Base-by-base conservation (phyloP, 1,139 yeast genomes). In the Sugiyamaella castrensis region DNA sequence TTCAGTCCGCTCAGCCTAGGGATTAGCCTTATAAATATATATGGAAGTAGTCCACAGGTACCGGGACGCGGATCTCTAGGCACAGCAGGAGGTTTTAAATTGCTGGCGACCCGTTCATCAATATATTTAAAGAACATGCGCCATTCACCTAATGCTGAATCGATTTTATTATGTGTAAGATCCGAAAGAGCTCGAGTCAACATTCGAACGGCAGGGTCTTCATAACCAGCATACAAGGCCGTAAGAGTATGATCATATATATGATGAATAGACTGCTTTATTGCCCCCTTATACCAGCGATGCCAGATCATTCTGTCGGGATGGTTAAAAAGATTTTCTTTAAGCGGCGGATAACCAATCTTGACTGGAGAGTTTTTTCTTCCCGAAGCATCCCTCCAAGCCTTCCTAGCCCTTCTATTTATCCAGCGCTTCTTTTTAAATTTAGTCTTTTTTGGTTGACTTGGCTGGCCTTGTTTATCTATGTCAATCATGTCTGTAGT, bases 211-310 rank as follows among this genome's bases (percentile, higher is more conserved):
- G 50, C 43, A 16, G 11, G 13, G 30, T 4, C 31, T 5, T 47
- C 50, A 24, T 47, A 47, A 16, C 39, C 10, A 5, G 36, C 43
- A 9, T 34, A 40, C 13, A 47, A 8, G 6, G 43, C 38, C 6
- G 32, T 26, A 34, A 51, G 40, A 12, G 49, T 41, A 8, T 34
- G 43, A 2, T 31, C 29, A 19, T 47, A 47, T 15, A 34, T 24
- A n/a, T 27, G 28, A 16, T 42, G 39, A 15, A 45, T 43, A 7
- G 42, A 16, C n/a, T 12, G 11, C 26, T 43, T 46, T 26, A 36
- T 37, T 2, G 46, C 38, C 28, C 51, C 48, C 24, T 34, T 47
- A 35, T 47, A 45, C 51, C 51, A 51, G 27, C 42, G 43, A 24
- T 51, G 51, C 53, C 53, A 51, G n/a, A 49, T 43, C 15, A 11